A percentile compares a stretch with the other conserved stretches of the same genome.
phyloP scores from a whole-genome alignment of 2,329 filamentous ascomycete species.

The Sporothrix brunneoviolacea region DNA sequence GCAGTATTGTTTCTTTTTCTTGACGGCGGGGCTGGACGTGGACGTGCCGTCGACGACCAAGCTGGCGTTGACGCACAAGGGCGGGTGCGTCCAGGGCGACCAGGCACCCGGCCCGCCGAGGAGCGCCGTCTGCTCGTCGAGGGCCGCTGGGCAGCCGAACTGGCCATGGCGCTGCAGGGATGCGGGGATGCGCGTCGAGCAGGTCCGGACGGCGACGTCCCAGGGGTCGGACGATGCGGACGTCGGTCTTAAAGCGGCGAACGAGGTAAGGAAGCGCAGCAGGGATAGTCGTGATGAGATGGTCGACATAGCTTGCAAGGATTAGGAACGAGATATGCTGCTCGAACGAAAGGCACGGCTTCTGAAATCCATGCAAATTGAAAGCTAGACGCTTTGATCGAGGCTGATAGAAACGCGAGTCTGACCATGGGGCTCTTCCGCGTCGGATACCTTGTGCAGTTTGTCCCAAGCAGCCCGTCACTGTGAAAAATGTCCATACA shows the following conservation, averaged over 20 bases:
- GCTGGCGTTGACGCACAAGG: slow-evolving; percentile 19
- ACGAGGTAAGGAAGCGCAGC: neutral
- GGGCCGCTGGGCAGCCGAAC: slow-evolving; percentile 32
- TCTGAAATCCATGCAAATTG: no score
- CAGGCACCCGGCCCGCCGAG: slow-evolving; percentile 9
- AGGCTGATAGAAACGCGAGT: no score
- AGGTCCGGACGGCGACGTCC: neutral
- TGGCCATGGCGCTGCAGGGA: slow-evolving; percentile 4
- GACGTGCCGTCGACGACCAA: no score
- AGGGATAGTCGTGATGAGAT: neutral
- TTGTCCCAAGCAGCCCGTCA: no score
- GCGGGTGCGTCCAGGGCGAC: slow-evolving; percentile 25
- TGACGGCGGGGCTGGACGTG: neutral
- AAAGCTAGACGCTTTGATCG: no score
- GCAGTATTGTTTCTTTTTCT: slow-evolving; percentile 24
- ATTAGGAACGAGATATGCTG: no score
- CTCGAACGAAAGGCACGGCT: no score
- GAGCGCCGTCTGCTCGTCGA: slow-evolving; percentile 49
- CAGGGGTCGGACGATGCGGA: neutral
- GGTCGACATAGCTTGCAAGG: neutral
- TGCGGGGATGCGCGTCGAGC: slow-evolving; percentile 8
- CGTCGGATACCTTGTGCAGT: no score
- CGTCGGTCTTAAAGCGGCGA: neutral
- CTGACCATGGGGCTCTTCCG: no score
- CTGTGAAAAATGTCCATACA: no score